Percentiles rank a stretch among this genome's conserved stretches.
These are phyloP conservation scores for Colletotrichum incanum DNA, from an alignment of 2,329 filamentous ascomycete genomes.

Conservation along the genomic window DNA sequence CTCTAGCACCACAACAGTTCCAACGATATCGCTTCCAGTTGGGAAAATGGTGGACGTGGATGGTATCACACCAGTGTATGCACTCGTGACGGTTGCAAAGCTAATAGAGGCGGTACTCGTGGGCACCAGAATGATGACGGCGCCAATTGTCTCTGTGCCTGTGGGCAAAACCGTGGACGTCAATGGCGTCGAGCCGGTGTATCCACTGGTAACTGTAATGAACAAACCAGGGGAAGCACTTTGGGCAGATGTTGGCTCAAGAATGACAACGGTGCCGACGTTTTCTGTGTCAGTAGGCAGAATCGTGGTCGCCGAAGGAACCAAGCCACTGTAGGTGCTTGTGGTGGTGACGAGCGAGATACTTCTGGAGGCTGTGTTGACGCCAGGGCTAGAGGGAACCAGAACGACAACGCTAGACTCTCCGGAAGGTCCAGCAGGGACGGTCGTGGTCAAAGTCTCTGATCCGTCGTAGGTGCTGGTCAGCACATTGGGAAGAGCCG, in stretches of 20 bases:
- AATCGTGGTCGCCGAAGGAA: slow-evolving; percentile 19
- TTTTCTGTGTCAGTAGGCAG: slow-evolving; percentile 9
- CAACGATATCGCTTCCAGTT: slow-evolving; percentile 15
- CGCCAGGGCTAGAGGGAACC: not conserved
- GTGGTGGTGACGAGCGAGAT: slow-evolving; percentile 33
- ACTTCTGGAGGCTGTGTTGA: not conserved
- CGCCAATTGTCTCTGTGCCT: slow-evolving; percentile 10
- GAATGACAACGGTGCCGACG: slow-evolving; percentile 16
- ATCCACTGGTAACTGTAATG: slow-evolving; percentile 15
- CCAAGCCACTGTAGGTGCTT: slow-evolving; percentile 14
- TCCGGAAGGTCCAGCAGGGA: slow-evolving; percentile 24
- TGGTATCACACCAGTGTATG: slow-evolving; percentile 11
- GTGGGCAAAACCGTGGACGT: slow-evolving; percentile 29
- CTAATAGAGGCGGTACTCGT: slow-evolving; percentile 1
- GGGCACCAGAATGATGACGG: slow-evolving; percentile 19
- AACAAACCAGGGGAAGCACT: slow-evolving; percentile 3
- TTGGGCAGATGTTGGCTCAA: slow-evolving; percentile 10
- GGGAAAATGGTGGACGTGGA: slow-evolving; percentile 25
- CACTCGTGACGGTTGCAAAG: slow-evolving; percentile 27
- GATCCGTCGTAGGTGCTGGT: slow-evolving; percentile 34
- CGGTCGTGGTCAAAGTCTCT: slow-evolving; percentile 6
- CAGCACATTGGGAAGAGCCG: not conserved
- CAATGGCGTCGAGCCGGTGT: slow-evolving; percentile 1
- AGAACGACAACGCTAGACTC: slow-evolving; percentile 1
- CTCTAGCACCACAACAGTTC: slow-evolving; percentile 29